phyloP scores from a whole-genome alignment of 2,329 filamentous ascomycete genomes.

The Aspergillus neoniger region DNA sequence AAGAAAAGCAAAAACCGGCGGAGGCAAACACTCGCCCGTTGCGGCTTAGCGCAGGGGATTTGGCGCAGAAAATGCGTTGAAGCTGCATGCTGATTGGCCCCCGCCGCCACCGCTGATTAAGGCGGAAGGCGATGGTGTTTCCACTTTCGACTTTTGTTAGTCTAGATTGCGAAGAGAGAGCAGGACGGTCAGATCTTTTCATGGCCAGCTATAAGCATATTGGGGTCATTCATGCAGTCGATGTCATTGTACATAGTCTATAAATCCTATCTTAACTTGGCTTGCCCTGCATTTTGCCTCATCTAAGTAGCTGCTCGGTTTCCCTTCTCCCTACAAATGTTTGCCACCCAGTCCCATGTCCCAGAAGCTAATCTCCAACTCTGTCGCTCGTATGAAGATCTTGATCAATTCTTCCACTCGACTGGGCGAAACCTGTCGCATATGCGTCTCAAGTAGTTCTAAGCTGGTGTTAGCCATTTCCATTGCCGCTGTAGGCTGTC shows the following conservation, averaged over 20 bases:
- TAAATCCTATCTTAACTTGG: background rate
- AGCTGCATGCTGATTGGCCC: background rate
- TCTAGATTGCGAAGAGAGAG: no score
- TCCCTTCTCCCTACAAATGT: conserved; percentile 13
- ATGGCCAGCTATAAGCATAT: no score
- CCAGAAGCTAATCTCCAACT: conserved; percentile 77
- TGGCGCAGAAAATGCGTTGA: conserved; percentile 14
- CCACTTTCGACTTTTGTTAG: background rate
- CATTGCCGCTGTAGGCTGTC: background rate
- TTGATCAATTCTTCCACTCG: conserved; percentile 79
- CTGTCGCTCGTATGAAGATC: conserved; percentile 83
- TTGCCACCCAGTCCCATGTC: conserved; percentile 59
- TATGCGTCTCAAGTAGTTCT: conserved; percentile 76
- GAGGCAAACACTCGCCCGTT: conserved; percentile 30
- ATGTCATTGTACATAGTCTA: background rate
- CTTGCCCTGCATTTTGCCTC: background rate
- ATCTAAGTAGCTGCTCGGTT: background rate
- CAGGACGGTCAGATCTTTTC: no score
- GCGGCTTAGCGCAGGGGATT: conserved; percentile 27
- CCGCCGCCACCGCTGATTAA: background rate
- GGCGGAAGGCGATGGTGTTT: background rate
- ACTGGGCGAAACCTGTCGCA: conserved; percentile 69
- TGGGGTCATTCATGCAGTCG: no score
- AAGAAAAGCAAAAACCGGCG: conserved; percentile 23
- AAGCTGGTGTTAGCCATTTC: conserved; percentile 13